Evolutionary conservation across 345 rosid species (phyloP), one percentile per base, ranked within the genome.

Genomic region (Lepidium africanum): DNA sequence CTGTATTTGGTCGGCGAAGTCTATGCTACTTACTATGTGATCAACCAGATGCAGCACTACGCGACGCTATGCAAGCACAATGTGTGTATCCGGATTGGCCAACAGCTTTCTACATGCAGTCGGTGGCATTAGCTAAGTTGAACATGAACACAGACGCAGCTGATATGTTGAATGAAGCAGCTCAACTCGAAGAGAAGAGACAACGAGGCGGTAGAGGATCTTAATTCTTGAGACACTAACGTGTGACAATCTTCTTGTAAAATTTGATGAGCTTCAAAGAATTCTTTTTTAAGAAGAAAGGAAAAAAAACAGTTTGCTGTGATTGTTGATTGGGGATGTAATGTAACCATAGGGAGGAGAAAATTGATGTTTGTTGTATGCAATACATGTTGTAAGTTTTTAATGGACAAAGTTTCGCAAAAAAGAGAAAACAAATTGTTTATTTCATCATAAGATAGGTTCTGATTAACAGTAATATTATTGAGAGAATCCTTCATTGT

Each of bases 61-160:
- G 92, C 42, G 99, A 94, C 41, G 99, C 96, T 7, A 94, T 94
- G 99, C 99, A 89, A 73, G 99, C 99, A 0, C 96, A 91, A 15
- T 85, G 87, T 27, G 92, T 83, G 35, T 76, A 78, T 68, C 93
- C 96, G 2, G 96, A 89, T 12, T 94, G 96, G 99, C 92, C 97
- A 11, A 86, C 93, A 0, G 96, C 96, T 14, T 94, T 94, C 84
- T 91, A 89, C 80, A 85, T 94, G 96, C 99, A 94, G 75, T 91
- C 97, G 0, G 99, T 87, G 13, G 99, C 99, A 7, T 88, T 94
- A 40, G 91, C 96, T 19, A 94, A 94, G 77, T 85, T 94, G 64
- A 82, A 87, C 85, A 94, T 94, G 99, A 86, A 86, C 79, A 87
- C 85, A 32, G 99, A 94, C 59, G 91, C 97, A 1, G 76, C 86